phyloP scores from a whole-genome alignment of 345 rosid species.

The Viola odorata region DNA sequence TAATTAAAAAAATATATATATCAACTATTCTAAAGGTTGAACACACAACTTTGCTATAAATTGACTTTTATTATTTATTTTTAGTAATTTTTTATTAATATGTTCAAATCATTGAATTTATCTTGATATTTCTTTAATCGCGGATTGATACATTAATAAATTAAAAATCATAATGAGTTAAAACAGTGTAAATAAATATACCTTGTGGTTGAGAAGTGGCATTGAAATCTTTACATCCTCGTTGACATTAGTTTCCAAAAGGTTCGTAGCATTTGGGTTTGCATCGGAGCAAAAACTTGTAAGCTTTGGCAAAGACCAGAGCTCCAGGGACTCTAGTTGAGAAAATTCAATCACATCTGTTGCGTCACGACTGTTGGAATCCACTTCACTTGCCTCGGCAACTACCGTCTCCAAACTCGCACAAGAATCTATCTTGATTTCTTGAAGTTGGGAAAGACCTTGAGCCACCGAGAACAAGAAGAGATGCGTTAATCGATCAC shows the following conservation, averaged over 20 bases:
- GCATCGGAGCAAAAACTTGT: not conserved
- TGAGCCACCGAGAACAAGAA: constrained; percentile 12
- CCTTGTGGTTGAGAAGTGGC: constrained; percentile 6
- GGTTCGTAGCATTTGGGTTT: not conserved
- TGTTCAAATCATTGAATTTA: too few relatives aligned
- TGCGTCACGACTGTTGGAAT: not conserved
- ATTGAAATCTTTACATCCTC: not conserved
- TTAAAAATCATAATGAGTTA: too few relatives aligned
- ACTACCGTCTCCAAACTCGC: constrained; percentile 6
- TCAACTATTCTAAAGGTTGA: too few relatives aligned
- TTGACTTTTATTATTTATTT: too few relatives aligned
- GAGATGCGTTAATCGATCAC: constrained; percentile 14
- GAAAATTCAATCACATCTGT: not conserved
- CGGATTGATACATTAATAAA: too few relatives aligned
- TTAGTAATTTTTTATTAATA: too few relatives aligned
- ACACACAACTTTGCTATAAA: too few relatives aligned
- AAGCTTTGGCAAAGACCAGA: constrained; percentile 4
- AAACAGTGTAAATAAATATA: not conserved
- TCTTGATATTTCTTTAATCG: too few relatives aligned
- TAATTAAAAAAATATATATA: too few relatives aligned
- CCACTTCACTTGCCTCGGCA: not conserved
- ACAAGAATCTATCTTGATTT: constrained; percentile 10
- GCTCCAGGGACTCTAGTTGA: not conserved
- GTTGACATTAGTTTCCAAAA: not conserved
- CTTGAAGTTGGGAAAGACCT: constrained; percentile 11